Percentiles rank a stretch among this genome's conserved stretches.
These are phyloP conservation scores for Saccharomyces paradoxus DNA, from an alignment of 805 yeast species.

Conservation along the genomic window DNA sequence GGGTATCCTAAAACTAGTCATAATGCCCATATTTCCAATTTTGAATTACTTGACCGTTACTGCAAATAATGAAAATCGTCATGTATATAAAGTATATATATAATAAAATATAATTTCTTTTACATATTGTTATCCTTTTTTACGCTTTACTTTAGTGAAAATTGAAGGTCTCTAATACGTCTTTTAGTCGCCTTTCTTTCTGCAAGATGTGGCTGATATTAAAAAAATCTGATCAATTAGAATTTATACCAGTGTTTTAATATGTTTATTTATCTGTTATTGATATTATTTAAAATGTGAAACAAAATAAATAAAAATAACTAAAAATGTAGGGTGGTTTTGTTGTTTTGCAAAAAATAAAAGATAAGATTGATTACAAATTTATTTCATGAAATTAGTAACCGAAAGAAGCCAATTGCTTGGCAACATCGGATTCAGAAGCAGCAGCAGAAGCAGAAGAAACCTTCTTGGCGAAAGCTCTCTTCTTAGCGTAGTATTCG, in stretches of 20 bases:
- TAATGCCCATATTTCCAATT: not conserved
- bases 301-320: slow-evolving; percentile 4
- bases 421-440: slow-evolving; percentile 84
- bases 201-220: not conserved
- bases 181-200: not conserved
- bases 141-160: not conserved
- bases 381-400: slow-evolving; percentile 49
- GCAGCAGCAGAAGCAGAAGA: slow-evolving; percentile 77
- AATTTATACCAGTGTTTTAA: slow-evolving; percentile 4
- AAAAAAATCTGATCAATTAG: slow-evolving; percentile 1
- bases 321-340: slow-evolving; percentile 3
- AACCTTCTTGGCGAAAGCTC: slow-evolving; percentile 88
- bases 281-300: not conserved
- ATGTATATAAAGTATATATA: not conserved
- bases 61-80: not conserved
- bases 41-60: not conserved
- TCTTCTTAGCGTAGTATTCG: slow-evolving; percentile 98
- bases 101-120: not conserved
- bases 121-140: not conserved
- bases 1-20: not conserved
- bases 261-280: slow-evolving; percentile 5
- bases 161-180: not conserved
- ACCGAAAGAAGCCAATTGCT: slow-evolving; percentile 94
- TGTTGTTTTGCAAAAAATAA: slow-evolving; percentile 11
- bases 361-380: slow-evolving; percentile 7